Percentiles rank a stretch among this genome's conserved stretches.
phyloP scores from a whole-genome alignment of 176 grass and related monocot species.

The Alopecurus myosuroides region DNA sequence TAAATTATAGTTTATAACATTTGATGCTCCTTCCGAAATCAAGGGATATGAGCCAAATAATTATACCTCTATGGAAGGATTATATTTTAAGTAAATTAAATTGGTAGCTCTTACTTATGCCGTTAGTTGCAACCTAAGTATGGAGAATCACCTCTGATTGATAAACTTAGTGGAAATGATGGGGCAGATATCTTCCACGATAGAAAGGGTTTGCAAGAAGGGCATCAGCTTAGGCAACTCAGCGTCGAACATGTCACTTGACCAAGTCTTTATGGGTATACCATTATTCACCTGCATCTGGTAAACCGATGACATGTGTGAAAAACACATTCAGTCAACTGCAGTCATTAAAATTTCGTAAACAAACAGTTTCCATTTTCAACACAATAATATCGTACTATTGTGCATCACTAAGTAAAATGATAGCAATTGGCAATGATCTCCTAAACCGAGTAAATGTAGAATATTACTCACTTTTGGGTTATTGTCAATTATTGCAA shows the following conservation, averaged over 20 bases:
- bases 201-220: not conserved
- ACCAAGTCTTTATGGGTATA: not conserved
- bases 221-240: not conserved
- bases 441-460: not conserved
- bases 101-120: not conserved
- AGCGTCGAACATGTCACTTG: not conserved
- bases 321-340: not conserved
- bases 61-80: not conserved
- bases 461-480: constrained; percentile 56
- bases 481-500: constrained; percentile 89
- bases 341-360: not conserved
- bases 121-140: not conserved
- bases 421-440: not conserved
- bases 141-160: not conserved
- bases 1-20: not conserved
- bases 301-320: not conserved
- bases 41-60: not conserved
- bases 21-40: not conserved
- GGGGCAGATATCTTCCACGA: not conserved
- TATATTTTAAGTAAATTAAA: not conserved
- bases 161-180: not conserved
- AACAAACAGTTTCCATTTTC: not conserved
- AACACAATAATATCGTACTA: not conserved
- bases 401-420: not conserved
- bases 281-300: not conserved